A percentile compares a stretch with the other conserved stretches of the same genome.
phyloP scores from a whole-genome alignment of 2,329 filamentous ascomycete genomes.

The Ophiocordyceps camponoti-leonardi region DNA sequence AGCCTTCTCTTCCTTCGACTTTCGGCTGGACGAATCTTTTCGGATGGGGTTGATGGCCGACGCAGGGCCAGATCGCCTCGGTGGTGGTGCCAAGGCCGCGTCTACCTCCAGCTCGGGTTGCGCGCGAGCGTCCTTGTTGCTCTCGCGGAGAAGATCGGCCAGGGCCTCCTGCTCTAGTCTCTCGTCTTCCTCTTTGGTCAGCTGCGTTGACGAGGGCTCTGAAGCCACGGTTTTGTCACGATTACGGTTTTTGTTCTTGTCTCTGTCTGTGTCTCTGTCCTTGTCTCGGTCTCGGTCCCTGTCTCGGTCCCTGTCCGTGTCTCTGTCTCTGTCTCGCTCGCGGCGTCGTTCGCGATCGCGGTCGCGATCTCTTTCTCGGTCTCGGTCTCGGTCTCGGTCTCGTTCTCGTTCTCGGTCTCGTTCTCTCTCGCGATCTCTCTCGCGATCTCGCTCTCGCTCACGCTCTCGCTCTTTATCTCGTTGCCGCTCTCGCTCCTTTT shows the following conservation, averaged over 20 bases:
- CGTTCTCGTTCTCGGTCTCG: slow-evolving; percentile 9
- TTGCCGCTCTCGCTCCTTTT: slow-evolving; percentile 14
- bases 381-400: background rate
- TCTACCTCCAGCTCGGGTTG: slow-evolving; percentile 40
- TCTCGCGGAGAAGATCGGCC: slow-evolving; percentile 41
- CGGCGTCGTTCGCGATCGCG: background rate
- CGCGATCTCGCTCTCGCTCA: slow-evolving; percentile 13
- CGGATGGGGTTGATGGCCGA: slow-evolving; percentile 42
- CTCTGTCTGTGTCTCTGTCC: slow-evolving; percentile 10
- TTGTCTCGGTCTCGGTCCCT: slow-evolving; percentile 10
- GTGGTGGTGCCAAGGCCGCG: slow-evolving; percentile 36
- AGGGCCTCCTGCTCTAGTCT: slow-evolving; percentile 40
- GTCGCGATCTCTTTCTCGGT: background rate
- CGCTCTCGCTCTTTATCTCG: slow-evolving; percentile 9
- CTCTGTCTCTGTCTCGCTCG: slow-evolving; percentile 9
- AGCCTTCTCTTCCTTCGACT: slow-evolving; percentile 13
- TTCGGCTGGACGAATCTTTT: slow-evolving; percentile 24
- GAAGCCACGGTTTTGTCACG: slow-evolving; percentile 21
- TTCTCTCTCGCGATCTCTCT: slow-evolving; percentile 13
- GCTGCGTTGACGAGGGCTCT: slow-evolving; percentile 31
- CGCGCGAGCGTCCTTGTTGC: slow-evolving; percentile 29
- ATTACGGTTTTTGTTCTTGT: slow-evolving; percentile 9
- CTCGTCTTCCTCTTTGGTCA: slow-evolving; percentile 40
- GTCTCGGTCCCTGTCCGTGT: slow-evolving; percentile 11
- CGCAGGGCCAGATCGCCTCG: slow-evolving; percentile 30